Conservation (phyloP, 2,329 filamentous ascomycete species). For the Plenodomus tracheiphilus region DNA sequence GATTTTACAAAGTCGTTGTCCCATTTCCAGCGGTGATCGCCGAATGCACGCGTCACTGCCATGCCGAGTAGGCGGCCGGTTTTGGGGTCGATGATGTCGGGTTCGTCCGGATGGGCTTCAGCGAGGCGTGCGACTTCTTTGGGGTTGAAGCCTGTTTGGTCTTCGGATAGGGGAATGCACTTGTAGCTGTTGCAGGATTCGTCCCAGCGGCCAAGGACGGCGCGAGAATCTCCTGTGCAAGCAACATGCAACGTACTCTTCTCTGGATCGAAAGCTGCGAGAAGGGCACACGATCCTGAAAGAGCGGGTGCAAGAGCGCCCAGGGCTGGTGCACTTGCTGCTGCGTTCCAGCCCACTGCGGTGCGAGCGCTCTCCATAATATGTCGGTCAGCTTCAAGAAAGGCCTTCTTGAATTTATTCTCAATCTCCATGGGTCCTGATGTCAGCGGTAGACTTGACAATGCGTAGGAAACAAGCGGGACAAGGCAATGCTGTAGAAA, state of each 20-base stretch:
- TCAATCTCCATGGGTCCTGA: slow-evolving; percentile 55
- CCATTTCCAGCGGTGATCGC: slow-evolving; percentile 72
- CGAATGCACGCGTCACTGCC: slow-evolving; percentile 68
- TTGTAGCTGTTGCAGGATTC: slow-evolving; percentile 52
- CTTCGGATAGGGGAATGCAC: slow-evolving; percentile 60
- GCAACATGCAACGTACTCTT: slow-evolving; percentile 62
- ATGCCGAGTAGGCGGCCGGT: slow-evolving; percentile 64
- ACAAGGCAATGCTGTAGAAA: slow-evolving; percentile 49
- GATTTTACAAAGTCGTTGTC: slow-evolving; percentile 52
- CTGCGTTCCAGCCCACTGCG: slow-evolving; percentile 45
- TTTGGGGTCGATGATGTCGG: slow-evolving; percentile 56
- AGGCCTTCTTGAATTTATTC: slow-evolving; percentile 60
- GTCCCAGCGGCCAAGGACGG: slow-evolving; percentile 62
- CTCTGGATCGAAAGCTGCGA: slow-evolving; percentile 63
- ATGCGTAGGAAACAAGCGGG: slow-evolving; percentile 46
- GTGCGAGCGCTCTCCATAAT: slow-evolving; percentile 50
- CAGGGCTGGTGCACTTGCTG: slow-evolving; percentile 34
- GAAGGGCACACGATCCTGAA: slow-evolving; percentile 65
- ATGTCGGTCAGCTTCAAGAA: slow-evolving; percentile 61
- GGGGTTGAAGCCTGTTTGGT: slow-evolving; percentile 68
- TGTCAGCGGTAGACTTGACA: slow-evolving; percentile 34
- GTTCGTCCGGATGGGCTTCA: slow-evolving; percentile 65
- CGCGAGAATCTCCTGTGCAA: slow-evolving; percentile 68
- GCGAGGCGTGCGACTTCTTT: slow-evolving; percentile 61
- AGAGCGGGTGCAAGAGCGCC: slow-evolving; percentile 44